Conservation (phyloP, 192 early-diverging fungal species). For the Diversispora epigaea region DNA sequence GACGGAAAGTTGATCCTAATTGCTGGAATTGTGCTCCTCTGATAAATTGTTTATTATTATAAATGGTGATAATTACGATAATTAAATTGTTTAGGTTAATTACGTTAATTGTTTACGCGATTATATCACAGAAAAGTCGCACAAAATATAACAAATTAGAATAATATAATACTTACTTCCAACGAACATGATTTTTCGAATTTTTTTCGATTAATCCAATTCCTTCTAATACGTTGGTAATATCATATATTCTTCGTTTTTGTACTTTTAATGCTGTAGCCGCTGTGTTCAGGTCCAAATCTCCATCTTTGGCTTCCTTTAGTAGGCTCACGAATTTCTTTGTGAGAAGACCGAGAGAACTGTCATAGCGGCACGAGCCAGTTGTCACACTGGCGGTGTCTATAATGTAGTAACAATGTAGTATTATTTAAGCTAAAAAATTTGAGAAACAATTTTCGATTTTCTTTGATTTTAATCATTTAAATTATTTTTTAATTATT, state of each 20-base stretch:
- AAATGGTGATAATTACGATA: not conserved
- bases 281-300: slow-evolving; percentile 61
- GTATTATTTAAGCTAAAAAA: not conserved
- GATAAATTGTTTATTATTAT: not conserved
- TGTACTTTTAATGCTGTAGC: slow-evolving; percentile 59
- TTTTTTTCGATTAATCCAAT: slow-evolving; percentile 66
- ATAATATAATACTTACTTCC: slow-evolving; percentile 55
- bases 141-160: too few species aligned
- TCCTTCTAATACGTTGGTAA: slow-evolving; percentile 69
- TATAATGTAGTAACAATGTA: not conserved
- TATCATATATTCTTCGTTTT: slow-evolving; percentile 70
- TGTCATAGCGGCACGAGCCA: slow-evolving; percentile 51
- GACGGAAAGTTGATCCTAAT: not conserved
- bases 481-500: too few species aligned
- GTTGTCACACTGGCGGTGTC: not conserved
- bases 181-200: slow-evolving; percentile 66
- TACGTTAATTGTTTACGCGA: not conserved
- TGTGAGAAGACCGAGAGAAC: slow-evolving; percentile 59
- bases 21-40: not conserved
- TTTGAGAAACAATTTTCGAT: not conserved
- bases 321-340: slow-evolving; percentile 60
- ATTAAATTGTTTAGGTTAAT: not conserved
- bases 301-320: slow-evolving; percentile 47
- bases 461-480: too few species aligned
- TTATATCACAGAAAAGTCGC: not conserved